Evolutionary conservation across 2,329 filamentous ascomycete genomes (phyloP).

Genomic region (Cercospora sesami): DNA sequence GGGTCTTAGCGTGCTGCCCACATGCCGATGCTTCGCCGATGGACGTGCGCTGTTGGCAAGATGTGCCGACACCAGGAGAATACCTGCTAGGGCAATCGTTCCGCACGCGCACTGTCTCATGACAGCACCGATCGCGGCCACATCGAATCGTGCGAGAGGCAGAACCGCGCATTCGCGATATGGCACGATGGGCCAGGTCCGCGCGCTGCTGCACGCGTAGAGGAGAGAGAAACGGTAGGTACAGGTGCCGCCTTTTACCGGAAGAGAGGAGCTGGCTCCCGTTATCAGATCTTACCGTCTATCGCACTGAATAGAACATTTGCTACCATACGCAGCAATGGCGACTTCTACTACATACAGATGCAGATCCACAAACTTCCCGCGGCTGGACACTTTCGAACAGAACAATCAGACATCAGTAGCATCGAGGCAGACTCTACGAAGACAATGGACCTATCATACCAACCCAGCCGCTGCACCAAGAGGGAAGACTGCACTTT

Average conservation of each 20-base stretch:
- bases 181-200: background rate
- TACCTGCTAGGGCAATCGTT: background rate
- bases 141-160: conserved; percentile 1
- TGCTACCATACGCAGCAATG: conserved; percentile 7
- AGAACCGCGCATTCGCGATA: background rate
- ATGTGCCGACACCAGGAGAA: background rate
- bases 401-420: background rate
- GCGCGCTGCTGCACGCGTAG: background rate
- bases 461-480: conserved; percentile 14
- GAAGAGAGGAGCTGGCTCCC: background rate
- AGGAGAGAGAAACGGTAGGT: conserved; percentile 9
- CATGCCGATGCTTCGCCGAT: background rate
- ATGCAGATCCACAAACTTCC: conserved; percentile 16
- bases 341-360: conserved; percentile 4
- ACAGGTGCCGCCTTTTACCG: background rate
- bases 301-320: background rate
- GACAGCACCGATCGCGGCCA: conserved; percentile 2
- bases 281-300: conserved; percentile 5
- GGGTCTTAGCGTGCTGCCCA: background rate
- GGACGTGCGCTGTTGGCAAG: background rate
- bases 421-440: background rate
- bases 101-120: background rate
- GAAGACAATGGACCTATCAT: conserved; percentile 13
- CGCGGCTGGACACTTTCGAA: conserved; percentile 18
- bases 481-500: conserved; percentile 16